Evolutionary conservation across 768 basidiomycete genomes (phyloP), one percentile per base, ranked within the genome.

Genomic region (Thelephora aurantiotincta): DNA sequence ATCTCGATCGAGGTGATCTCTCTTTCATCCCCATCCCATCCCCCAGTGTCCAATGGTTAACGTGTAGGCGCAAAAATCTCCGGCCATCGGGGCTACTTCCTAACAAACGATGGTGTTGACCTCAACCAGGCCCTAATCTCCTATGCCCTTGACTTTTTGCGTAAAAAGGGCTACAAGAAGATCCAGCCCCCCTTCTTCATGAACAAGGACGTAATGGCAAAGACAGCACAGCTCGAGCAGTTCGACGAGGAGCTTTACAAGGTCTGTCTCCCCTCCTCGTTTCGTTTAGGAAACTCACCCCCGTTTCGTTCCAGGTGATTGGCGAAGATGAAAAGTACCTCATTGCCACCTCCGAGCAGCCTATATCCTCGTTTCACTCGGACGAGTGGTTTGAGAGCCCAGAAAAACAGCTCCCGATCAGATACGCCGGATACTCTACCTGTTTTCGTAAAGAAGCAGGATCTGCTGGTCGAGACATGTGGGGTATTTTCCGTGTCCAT

Each of bases 401-500:
- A 1, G 80, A 88, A 43, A 78, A 75, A 20, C 90, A 94, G 60
- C 80, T 99, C n/a, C 96, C 96, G 1, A 73, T 96, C 60, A 73
- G 75, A 67, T 96, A 85, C 57, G 86, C 86, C 0, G 84, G 85
- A 18, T 88, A 82, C 63, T 88, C 82, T 58, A 98, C 94, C 13
- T 98, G 94, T 64, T 99, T 99, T 82, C 82, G 96, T 23, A 98
- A 98, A 67, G 96, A 99, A 68, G 96, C 96, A 2, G 96, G 96
- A 33, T 86, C 91, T 2, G 91, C 91, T 6, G 96, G 96, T 3
- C 83, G 91, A 48, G 96, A 99, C 56, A 97, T 94, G 74, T 97
- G 96, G 92, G 96, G 96, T 49, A 97, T 98, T 65, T 99, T 99
- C 80, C 88, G 96, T 19, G 94, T 99, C 47, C 96, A 99, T 61